Percentiles rank a stretch among this genome's conserved stretches.
phyloP scores from a whole-genome alignment of 768 basidiomycete species.

The Auricularia sp. region DNA sequence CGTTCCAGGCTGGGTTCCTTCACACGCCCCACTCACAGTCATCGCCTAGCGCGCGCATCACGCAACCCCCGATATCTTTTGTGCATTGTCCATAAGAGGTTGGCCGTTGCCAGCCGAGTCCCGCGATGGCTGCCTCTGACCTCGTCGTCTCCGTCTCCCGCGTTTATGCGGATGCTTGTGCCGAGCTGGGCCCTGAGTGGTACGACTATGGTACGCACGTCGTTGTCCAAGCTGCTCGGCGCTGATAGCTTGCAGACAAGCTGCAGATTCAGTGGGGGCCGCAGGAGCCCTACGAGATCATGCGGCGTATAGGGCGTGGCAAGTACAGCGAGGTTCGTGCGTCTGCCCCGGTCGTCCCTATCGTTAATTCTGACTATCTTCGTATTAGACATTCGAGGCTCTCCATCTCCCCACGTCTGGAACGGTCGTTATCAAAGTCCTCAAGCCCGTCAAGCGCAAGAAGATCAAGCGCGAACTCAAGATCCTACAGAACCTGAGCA shows the following conservation, averaged over 20 bases:
- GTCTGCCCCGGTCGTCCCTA: not conserved
- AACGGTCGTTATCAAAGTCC: conserved; percentile 56
- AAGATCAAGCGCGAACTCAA: conserved; percentile 73
- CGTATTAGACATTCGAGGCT: conserved; percentile 43
- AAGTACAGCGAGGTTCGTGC: conserved; percentile 51
- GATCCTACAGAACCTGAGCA: conserved; percentile 47
- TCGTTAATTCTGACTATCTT: too few relatives aligned
- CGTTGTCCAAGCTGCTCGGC: not conserved
- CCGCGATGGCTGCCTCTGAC: conserved; percentile 1
- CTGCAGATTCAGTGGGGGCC: conserved; percentile 52
- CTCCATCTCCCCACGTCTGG: conserved; percentile 44
- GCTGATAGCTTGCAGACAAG: not conserved
- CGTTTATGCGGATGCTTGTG: conserved; percentile 49
- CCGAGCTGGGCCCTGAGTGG: conserved; percentile 46
- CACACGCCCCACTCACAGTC: too few relatives aligned
- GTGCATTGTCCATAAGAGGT: too few relatives aligned
- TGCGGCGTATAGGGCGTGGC: conserved; percentile 52
- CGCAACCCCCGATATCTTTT: too few relatives aligned
- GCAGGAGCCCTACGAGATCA: conserved; percentile 59
- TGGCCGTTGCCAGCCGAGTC: too few relatives aligned
- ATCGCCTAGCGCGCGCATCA: too few relatives aligned
- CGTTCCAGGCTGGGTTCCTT: too few relatives aligned
- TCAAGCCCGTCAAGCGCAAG: conserved; percentile 61
- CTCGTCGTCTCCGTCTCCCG: conserved; percentile 28
- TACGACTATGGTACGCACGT: conserved; percentile 48